Base-by-base conservation (phyloP, 805 yeast species). In the Starmerella davenportii region DNA sequence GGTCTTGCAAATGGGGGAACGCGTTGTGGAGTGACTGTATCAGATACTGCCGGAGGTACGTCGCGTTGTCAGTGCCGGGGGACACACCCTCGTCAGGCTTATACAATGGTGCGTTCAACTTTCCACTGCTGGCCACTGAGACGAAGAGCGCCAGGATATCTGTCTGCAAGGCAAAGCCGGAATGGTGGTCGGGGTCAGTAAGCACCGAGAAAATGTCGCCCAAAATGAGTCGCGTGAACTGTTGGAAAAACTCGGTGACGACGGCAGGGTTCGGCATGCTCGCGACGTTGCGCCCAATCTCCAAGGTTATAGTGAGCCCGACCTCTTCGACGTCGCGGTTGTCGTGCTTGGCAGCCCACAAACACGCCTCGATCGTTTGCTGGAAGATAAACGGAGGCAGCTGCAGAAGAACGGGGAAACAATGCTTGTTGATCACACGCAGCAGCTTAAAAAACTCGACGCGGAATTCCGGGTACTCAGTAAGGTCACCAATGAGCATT, bases 321-420 rank as follows among this genome's bases (percentile, higher is more conserved):
- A 76, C 76, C 46, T 78, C 85, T 59, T 90, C 98, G 40, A 90
- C 95, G 40, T 87, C 96, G 58, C 96, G 74, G 60, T 90, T 85
- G 54, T 85, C 90, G 59, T 90, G 99, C 61, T 90, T 87, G 59
- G 90, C 80, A 0, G 96, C 95, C 99, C 99, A 90, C 53, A 90
- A 66, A 34, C 93, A 85, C 2, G 96, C 93, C 60, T 84, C 87
- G 43, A 90, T 74, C 41, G 90, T 77, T 42, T 82, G 70, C 54
- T 79, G 84, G 69, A 90, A 87, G 19, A 93, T 93, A 45, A 74
- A 84, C 3, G 92, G 87, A 8, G 95, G 92, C 46, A 90, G 69
- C 57, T 82, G 79, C 43, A 82, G 65, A 48, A 90, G 67, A 1
- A 95, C 93, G 42, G 72, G 69, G 67, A 90, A 90, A 15, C 90